Evolutionary conservation across 148 eudicot species (phyloP).

Genomic region (Cornus controversa): DNA sequence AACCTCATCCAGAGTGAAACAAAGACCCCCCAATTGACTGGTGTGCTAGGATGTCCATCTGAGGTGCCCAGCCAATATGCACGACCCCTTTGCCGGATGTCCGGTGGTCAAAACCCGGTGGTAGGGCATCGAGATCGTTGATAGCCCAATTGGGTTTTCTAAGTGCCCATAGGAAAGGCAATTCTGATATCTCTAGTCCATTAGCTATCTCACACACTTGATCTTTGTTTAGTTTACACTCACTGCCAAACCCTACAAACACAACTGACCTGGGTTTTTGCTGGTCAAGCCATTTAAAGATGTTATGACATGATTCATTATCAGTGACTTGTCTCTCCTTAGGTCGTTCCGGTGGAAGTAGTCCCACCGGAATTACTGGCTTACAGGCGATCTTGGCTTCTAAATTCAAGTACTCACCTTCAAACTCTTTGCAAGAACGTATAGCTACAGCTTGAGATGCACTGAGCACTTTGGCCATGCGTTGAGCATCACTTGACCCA

Average conservation of each 20-base stretch:
- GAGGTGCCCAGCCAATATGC: conserved; percentile 32
- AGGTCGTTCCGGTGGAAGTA: conserved; percentile 15
- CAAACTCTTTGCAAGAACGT: conserved; percentile 19
- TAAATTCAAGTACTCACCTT: conserved; percentile 20
- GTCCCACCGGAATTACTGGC: conserved; percentile 20
- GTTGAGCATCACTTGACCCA: not conserved
- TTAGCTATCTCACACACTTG: conserved; percentile 18
- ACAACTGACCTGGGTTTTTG: conserved; percentile 19
- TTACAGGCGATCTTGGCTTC: not conserved
- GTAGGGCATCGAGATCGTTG: conserved; percentile 14
- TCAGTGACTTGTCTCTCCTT: conserved; percentile 4
- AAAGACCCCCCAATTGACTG: conserved; percentile 21
- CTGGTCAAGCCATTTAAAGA: conserved; percentile 20
- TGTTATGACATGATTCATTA: conserved; percentile 8
- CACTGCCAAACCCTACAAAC: conserved; percentile 27
- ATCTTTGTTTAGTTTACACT: conserved; percentile 19
- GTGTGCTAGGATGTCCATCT: conserved; percentile 30
- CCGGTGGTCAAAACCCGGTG: conserved; percentile 1
- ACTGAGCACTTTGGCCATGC: conserved; percentile 5
- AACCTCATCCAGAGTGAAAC: conserved; percentile 38
- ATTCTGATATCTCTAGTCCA: conserved; percentile 12
- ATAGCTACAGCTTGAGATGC: not conserved
- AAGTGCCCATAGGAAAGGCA: conserved; percentile 23
- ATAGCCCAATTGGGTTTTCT: conserved; percentile 18
- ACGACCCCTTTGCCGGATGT: conserved; percentile 13